Conservation (phyloP, 2,329 filamentous ascomycete genomes). For the Colletotrichum simmondsii region DNA sequence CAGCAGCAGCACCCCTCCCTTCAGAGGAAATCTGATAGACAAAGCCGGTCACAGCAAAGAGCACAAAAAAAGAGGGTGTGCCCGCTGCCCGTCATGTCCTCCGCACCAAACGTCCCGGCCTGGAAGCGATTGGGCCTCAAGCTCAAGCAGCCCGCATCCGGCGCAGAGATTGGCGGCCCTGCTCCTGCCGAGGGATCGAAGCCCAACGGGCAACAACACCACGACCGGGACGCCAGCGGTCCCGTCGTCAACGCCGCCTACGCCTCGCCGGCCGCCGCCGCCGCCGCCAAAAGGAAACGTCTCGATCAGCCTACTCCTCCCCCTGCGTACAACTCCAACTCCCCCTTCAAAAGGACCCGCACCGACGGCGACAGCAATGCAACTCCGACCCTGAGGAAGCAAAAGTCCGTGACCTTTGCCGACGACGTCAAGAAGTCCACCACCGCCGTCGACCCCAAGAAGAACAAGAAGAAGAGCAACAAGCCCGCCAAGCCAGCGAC, state of each 20-base stretch:
- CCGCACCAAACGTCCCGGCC: slow-evolving; percentile 59
- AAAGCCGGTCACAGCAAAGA: background rate
- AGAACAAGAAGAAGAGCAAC: slow-evolving; percentile 43
- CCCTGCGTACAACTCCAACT: slow-evolving; percentile 27
- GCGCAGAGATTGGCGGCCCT: slow-evolving; percentile 34
- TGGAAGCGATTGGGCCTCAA: slow-evolving; percentile 74
- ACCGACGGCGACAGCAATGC: slow-evolving; percentile 30
- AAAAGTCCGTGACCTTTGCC: slow-evolving; percentile 63
- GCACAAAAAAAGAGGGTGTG: slow-evolving; percentile 31
- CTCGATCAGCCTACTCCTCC: slow-evolving; percentile 29
- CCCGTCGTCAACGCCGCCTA: slow-evolving; percentile 24
- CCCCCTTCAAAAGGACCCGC: slow-evolving; percentile 44
- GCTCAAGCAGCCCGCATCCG: slow-evolving; percentile 58
- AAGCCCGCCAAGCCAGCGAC: slow-evolving; percentile 49
- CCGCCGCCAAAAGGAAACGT: slow-evolving; percentile 37
- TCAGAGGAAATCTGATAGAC: background rate
- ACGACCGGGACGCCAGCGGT: slow-evolving; percentile 35
- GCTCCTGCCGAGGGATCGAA: slow-evolving; percentile 38
- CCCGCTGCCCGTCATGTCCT: slow-evolving; percentile 52
- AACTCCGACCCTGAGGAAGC: slow-evolving; percentile 42
- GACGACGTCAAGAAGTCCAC: slow-evolving; percentile 50
- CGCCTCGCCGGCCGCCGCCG: slow-evolving; percentile 31
- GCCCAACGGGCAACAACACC: slow-evolving; percentile 35
- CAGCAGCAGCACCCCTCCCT: slow-evolving; percentile 21
- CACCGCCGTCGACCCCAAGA: slow-evolving; percentile 37